Conservation (phyloP, 2,329 filamentous ascomycete genomes). For the Macrophomina tecta region DNA sequence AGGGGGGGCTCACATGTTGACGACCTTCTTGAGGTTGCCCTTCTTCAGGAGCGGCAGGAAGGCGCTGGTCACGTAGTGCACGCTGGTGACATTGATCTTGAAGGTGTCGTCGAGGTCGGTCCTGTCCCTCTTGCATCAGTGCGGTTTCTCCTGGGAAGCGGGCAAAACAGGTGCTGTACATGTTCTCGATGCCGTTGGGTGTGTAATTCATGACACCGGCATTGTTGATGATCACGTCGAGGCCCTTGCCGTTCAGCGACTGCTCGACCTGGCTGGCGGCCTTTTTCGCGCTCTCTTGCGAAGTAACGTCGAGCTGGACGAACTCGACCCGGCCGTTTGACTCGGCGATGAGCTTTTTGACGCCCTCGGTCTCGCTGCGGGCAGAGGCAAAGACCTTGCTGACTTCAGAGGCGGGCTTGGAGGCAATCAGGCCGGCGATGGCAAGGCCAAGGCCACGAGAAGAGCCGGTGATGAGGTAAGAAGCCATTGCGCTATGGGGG, state of each 20-base stretch:
- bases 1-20: slow-evolving; percentile 47
- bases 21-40: slow-evolving; percentile 50
- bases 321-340: slow-evolving; percentile 32
- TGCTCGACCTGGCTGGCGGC: slow-evolving; percentile 43
- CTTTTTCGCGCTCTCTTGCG: slow-evolving; percentile 42
- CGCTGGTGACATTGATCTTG: slow-evolving; percentile 46
- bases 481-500: too few species aligned
- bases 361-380: too few species aligned
- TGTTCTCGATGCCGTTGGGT: slow-evolving; percentile 13
- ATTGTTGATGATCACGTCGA: slow-evolving; percentile 6
- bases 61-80: slow-evolving; percentile 48
- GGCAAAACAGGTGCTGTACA: background rate
- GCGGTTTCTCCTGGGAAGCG: too few species aligned
- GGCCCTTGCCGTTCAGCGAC: background rate
- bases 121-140: background rate
- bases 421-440: too few species aligned
- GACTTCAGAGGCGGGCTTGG: too few species aligned
- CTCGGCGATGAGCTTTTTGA: slow-evolving; percentile 40
- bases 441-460: too few species aligned
- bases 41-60: slow-evolving; percentile 49
- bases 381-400: too few species aligned
- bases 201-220: slow-evolving; percentile 13
- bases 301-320: slow-evolving; percentile 53
- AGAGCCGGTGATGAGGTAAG: too few species aligned
- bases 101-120: slow-evolving; percentile 39